A percentile compares a stretch with the other conserved stretches of the same genome.
These are phyloP conservation scores for Sphenostylis stenocarpa DNA, from an alignment of 306 rosid species.

Conservation along the genomic window DNA sequence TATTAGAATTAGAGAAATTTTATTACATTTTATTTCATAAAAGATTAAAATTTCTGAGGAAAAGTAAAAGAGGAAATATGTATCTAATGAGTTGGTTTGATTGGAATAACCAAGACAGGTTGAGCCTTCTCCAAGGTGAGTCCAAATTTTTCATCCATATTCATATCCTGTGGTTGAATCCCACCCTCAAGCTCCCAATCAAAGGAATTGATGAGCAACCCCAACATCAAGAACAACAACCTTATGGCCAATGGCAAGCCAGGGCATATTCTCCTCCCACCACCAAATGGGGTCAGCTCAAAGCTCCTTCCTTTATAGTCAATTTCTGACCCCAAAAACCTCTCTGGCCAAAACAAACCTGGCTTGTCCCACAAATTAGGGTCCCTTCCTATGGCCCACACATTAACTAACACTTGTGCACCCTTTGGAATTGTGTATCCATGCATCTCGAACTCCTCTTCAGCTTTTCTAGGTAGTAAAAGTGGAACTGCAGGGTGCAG, in stretches of 20 bases:
- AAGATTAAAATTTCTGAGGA: too few species aligned
- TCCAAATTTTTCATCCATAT: conserved; percentile 37
- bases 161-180: conserved; percentile 1
- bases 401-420: conserved; percentile 29
- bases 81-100: neutral
- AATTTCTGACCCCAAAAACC: conserved; percentile 31
- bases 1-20: too few species aligned
- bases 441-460: conserved; percentile 7
- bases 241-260: conserved; percentile 37
- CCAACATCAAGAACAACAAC: conserved; percentile 27
- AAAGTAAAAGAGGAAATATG: too few species aligned
- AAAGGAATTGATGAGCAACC: conserved; percentile 28
- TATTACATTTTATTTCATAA: too few species aligned
- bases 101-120: conserved; percentile 14
- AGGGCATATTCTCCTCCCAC: conserved; percentile 34
- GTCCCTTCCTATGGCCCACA: conserved; percentile 41
- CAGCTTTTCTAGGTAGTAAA: conserved; percentile 30
- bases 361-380: conserved; percentile 31
- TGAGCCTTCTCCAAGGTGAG: conserved; percentile 34
- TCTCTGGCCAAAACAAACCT: conserved; percentile 14
- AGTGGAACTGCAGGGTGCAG: conserved; percentile 34
- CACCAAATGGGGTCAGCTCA: conserved; percentile 34
- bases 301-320: conserved; percentile 28
- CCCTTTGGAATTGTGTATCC: conserved; percentile 23
- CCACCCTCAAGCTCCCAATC: conserved; percentile 38